Evolutionary conservation across 805 yeast genomes (phyloP), one percentile per base, ranked within the genome.

Genomic region (Lachancea kluyveri): DNA sequence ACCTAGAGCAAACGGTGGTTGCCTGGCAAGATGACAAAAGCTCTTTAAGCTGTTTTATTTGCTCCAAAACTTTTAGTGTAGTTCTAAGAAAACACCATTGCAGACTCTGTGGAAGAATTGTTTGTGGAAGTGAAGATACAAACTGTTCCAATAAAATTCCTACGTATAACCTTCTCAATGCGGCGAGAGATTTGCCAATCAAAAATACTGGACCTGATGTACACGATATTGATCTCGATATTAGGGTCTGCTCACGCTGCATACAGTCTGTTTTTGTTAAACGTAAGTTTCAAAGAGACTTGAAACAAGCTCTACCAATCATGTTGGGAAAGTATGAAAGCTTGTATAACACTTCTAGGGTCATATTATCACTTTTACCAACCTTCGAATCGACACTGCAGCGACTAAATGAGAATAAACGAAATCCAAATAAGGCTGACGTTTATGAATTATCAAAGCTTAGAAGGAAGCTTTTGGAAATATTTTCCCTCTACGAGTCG

Each of bases 81-180:
- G 51, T 74, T 0, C 44, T 71, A 15, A 62, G 96, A 30, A 84
- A 80, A 42, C 97, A 92, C 52, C 98, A 90, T 54, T 92, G 98
- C 55, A 63, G 97, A 21, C 55, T 87, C 16, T 90, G 98, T 62
- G 97, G 97, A 0, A 50, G 57, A 17, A 73, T 82, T 1, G 84
- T 86, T 0, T 90, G 96, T 59, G 94, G 80, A 16, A 79, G 77
- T 42, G 45, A 54, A 31, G 59, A 38, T 29, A 69, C 64, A 6
- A 77, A 63, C 9, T 90, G 98, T 53, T 86, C 96, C 0, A 73
- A 77, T 50, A 74, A 75, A 34, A 78, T 85, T 0, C 84, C 84
- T 0, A 44, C 79, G 2, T 52, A 30, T 13, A 37, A 37, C 6
- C 36, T 61, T 17, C 26, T 35, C 4, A 43, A 44, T 13, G 48